Conservation (phyloP, 306 rosid genomes). For the Cucumis hystrix region DNA sequence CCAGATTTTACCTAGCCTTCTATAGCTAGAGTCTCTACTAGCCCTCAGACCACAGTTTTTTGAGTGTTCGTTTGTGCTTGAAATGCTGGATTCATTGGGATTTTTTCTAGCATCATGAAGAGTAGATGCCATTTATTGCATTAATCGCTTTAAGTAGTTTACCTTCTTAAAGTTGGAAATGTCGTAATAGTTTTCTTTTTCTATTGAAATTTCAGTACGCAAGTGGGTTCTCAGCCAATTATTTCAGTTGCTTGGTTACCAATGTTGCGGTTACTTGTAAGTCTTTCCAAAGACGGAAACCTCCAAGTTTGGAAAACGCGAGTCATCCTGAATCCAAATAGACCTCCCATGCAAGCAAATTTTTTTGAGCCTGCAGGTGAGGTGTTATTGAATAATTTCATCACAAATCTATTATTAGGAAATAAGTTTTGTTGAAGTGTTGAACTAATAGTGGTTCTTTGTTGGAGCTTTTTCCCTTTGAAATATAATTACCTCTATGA, state of each 20-base stretch:
- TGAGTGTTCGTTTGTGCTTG: not conserved
- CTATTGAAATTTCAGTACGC: constrained; percentile 57
- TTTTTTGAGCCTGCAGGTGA: constrained; percentile 92
- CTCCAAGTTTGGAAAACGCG: constrained; percentile 95
- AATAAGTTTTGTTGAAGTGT: not conserved
- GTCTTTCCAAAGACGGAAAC: constrained; percentile 79
- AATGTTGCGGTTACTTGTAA: constrained; percentile 68
- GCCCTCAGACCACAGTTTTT: not conserved
- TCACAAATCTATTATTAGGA: not conserved
- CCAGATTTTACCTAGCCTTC: not conserved
- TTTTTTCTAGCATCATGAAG: not conserved
- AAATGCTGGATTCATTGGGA: not conserved
- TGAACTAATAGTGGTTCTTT: not conserved
- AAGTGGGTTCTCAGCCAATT: constrained; percentile 93
- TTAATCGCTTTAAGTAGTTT: constrained; percentile 11
- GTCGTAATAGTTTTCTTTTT: not conserved
- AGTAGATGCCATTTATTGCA: not conserved
- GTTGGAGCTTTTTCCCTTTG: not conserved
- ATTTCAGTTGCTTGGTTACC: constrained; percentile 89
- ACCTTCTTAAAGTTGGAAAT: not conserved
- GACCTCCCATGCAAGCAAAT: constrained; percentile 74
- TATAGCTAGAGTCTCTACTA: not conserved
- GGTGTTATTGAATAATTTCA: constrained; percentile 7
- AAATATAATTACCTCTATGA: not conserved
- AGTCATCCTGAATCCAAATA: constrained; percentile 56